A percentile compares a stretch with the other conserved stretches of the same genome.
Conservation (phyloP, 129 eudicot genomes). For the Arctium minus region DNA sequence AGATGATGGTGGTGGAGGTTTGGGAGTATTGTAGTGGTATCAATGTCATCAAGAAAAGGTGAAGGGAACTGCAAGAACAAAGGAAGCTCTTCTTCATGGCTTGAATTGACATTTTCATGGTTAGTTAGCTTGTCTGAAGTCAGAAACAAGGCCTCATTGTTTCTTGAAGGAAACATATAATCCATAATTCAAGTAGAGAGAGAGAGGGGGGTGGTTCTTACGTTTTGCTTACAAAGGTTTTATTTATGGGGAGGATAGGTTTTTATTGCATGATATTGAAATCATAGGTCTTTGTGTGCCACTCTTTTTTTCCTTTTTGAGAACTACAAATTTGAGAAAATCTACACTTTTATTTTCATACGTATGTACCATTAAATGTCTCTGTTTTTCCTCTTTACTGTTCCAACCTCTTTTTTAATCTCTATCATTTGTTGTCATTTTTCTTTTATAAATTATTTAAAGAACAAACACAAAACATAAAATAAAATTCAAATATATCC, state of each 20-base stretch:
- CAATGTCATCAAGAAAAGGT: slow-evolving; percentile 24
- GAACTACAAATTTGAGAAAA: not conserved
- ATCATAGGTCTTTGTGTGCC: not conserved
- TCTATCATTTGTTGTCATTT: not conserved
- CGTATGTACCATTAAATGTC: not conserved
- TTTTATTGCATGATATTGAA: slow-evolving; percentile 22
- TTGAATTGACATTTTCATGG: slow-evolving; percentile 11
- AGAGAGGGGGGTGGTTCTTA: not conserved
- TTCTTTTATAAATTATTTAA: not conserved
- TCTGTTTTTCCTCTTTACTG: not conserved
- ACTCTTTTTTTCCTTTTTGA: not conserved
- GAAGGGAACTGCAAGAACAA: slow-evolving; percentile 23
- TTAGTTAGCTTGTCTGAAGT: not conserved
- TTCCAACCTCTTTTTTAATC: not conserved
- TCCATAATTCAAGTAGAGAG: not conserved
- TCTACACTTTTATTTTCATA: not conserved
- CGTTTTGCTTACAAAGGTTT: not conserved
- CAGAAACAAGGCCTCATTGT: not conserved
- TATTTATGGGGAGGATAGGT: not conserved
- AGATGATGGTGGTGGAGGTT: not conserved
- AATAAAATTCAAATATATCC: too few species aligned
- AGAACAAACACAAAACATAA: not conserved
- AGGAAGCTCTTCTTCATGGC: slow-evolving; percentile 23
- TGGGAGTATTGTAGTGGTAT: not conserved
- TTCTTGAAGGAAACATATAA: slow-evolving; percentile 23